Conservation (phyloP, 2,329 filamentous ascomycete species). For the Boeremia lycopersici region DNA sequence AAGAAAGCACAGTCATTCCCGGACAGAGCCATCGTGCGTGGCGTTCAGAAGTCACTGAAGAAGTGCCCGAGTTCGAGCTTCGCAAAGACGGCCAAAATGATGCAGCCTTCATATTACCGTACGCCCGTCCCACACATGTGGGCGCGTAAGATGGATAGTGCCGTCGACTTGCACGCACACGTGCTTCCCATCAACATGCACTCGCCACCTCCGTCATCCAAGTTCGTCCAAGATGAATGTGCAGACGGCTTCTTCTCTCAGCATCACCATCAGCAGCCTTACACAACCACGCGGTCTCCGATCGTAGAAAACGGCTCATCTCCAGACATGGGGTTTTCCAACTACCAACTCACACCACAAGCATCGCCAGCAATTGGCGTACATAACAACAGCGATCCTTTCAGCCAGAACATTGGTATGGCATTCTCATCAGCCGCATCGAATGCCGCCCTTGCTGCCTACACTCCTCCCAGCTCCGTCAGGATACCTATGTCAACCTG, state of each 20-base stretch:
- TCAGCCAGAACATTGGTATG: constrained; percentile 31
- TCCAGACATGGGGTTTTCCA: constrained; percentile 29
- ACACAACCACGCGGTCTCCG: constrained; percentile 29
- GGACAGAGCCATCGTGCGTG: constrained; percentile 26
- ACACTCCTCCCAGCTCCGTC: constrained; percentile 44
- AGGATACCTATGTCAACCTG: constrained; percentile 39
- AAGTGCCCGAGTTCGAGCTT: constrained; percentile 32
- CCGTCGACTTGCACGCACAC: constrained; percentile 56
- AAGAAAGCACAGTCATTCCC: constrained; percentile 37
- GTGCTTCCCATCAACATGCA: constrained; percentile 41
- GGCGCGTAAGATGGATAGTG: constrained; percentile 57
- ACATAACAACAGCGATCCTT: constrained; percentile 26
- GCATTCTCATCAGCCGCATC: constrained; percentile 22
- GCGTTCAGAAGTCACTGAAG: constrained; percentile 30
- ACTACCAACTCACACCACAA: constrained; percentile 44
- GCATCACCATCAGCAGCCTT: constrained; percentile 27
- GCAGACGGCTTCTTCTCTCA: constrained; percentile 28
- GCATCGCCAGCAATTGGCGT: constrained; percentile 39
- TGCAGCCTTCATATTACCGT: constrained; percentile 58
- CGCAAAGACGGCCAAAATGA: constrained; percentile 60
- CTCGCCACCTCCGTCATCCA: constrained; percentile 38
- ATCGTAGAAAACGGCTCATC: constrained; percentile 21
- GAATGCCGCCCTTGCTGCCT: constrained; percentile 44
- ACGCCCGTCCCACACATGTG: constrained; percentile 56
- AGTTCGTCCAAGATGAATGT: constrained; percentile 33